Conservation (phyloP, 768 basidiomycete species). For the Lactarius evosmus region DNA sequence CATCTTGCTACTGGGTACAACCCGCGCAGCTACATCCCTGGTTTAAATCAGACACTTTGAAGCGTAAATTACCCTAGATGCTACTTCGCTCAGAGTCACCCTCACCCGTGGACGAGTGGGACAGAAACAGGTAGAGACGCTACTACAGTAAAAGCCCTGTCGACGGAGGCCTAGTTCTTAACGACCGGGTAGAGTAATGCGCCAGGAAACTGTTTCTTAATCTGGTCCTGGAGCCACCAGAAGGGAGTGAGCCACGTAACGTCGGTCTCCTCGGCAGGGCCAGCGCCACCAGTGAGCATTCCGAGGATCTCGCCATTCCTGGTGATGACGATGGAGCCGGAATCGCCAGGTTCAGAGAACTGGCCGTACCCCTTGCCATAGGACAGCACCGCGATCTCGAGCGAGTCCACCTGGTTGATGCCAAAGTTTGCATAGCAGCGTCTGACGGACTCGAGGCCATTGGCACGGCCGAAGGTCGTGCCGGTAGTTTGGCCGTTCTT, state of each 20-base stretch:
- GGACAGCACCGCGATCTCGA: constrained; percentile 30
- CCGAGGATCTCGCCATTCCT: constrained; percentile 31
- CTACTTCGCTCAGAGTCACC: constrained; percentile 5
- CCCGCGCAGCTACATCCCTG: constrained; percentile 43
- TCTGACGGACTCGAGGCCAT: constrained; percentile 30
- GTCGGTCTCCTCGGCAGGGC: constrained; percentile 28
- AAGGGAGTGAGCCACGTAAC: constrained; percentile 32
- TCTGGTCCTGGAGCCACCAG: constrained; percentile 29
- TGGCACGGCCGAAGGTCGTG: constrained; percentile 32
- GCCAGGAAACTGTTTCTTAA: constrained; percentile 31
- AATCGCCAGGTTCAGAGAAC: constrained; percentile 33
- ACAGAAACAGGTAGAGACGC: too few species aligned
- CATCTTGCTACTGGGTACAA: constrained; percentile 36
- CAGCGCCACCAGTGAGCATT: constrained; percentile 30
- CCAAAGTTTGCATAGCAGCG: constrained; percentile 14
- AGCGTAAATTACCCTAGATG: constrained; percentile 38
- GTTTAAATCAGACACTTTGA: constrained; percentile 40
- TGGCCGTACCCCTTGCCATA: constrained; percentile 25
- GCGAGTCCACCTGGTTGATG: constrained; percentile 13
- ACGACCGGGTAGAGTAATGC: constrained; percentile 25
- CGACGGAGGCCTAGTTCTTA: too few species aligned
- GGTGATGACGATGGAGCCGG: constrained; percentile 31
- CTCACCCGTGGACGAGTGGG: constrained; percentile 16
- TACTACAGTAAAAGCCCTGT: too few species aligned
- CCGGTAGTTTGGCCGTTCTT: constrained; percentile 31